Evolutionary conservation across 1,284 basidiomycete species (phyloP), one percentile per base, ranked within the genome.

Genomic region (Cystobasidiaceae sp.): DNA sequence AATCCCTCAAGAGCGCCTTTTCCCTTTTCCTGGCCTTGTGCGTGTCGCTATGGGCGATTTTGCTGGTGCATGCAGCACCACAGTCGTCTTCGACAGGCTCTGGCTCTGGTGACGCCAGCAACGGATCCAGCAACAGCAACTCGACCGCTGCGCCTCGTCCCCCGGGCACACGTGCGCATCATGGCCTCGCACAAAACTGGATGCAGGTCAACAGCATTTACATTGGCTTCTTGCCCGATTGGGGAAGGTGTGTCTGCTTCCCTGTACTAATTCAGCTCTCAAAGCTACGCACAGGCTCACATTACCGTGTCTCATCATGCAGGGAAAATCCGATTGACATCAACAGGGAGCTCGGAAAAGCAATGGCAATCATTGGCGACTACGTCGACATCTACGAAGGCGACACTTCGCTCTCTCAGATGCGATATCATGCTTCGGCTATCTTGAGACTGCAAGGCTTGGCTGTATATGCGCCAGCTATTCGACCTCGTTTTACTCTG

Each of bases 281-380:
- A 15, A 17, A n/a, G 39, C 9, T 32, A 27, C 28, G 52, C 52
- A 25, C 34, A 55, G 13, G n/a, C 11, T 23, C 13, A 13, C 28
- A 13, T 25, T 2, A 13, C 27, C 15, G 13, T 46, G 17, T 28
- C 21, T 23, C 34, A 41, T 30, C 39, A 34, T 54, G 50, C 34
- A 56, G 54, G 27, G 59, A 61, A 34, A 57, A 56, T 25, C 72
- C 74, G 13, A 72, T 70, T 21, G 73, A 46, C 17, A 70, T 75
- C 68, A 70, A 70, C 49, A 32, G 32, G 27, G 75, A 72, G 13
- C 59, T 71, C 37, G 75, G 67, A 58, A 71, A 74, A 55, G 60
- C 68, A 6, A 58, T 71, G 32, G 48, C 52, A 2, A 62, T 71
- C 19, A 66, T 71, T 19, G 72, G 72, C 2, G 72, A 74, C 50